Evolutionary conservation across 1,284 basidiomycete species (phyloP).

Genomic region (Leccinum variabile): DNA sequence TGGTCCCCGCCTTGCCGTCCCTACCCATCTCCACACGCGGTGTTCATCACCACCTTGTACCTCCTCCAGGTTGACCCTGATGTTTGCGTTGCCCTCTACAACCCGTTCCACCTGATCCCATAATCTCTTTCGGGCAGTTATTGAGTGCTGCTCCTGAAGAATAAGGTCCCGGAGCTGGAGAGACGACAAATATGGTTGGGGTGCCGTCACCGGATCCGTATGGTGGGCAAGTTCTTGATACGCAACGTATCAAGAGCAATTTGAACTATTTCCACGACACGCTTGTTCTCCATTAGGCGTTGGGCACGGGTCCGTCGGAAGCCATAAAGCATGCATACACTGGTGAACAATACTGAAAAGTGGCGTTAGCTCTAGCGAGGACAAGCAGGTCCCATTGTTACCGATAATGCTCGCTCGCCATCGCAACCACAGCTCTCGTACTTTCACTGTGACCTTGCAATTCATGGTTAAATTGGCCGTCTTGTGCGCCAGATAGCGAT

Average conservation of each 20-base stretch:
- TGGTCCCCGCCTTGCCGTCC: slow-evolving; percentile 43
- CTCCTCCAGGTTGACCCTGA: slow-evolving; percentile 87
- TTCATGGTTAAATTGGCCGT: slow-evolving; percentile 69
- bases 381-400: slow-evolving; percentile 38
- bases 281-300: slow-evolving; percentile 63
- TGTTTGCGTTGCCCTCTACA: slow-evolving; percentile 94
- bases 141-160: slow-evolving; percentile 79
- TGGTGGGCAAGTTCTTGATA: slow-evolving; percentile 85
- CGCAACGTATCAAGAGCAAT: slow-evolving; percentile 80
- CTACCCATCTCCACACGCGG: slow-evolving; percentile 84
- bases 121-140: slow-evolving; percentile 63
- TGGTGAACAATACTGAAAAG: slow-evolving; percentile 34
- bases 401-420: slow-evolving; percentile 72
- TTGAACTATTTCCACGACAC: slow-evolving; percentile 76
- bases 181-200: slow-evolving; percentile 83
- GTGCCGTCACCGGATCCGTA: slow-evolving; percentile 77
- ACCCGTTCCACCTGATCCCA: slow-evolving; percentile 88
- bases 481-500: slow-evolving; percentile 76
- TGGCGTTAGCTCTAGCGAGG: slow-evolving; percentile 22
- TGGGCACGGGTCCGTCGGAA: slow-evolving; percentile 47
- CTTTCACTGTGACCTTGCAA: slow-evolving; percentile 72
- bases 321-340: slow-evolving; percentile 38
- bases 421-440: slow-evolving; percentile 63
- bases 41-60: slow-evolving; percentile 85
- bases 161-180: slow-evolving; percentile 90